Evolutionary conservation across 2,329 filamentous ascomycete species (phyloP).

Genomic region (Apiospora hydei): DNA sequence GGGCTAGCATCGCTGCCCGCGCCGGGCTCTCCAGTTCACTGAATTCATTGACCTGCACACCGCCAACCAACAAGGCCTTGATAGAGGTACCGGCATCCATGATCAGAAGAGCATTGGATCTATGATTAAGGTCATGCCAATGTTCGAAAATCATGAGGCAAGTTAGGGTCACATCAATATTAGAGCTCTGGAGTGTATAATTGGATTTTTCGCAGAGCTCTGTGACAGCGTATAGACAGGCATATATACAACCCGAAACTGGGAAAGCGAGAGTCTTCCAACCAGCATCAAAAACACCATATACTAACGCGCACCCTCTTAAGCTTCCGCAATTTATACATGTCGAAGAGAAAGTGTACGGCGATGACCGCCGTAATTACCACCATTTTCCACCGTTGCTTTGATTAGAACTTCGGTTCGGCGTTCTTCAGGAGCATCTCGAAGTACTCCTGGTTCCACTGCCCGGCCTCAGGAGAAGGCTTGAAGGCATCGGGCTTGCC

Average conservation of each 20-base stretch:
- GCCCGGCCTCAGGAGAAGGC: conserved; percentile 75
- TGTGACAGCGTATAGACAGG: background rate
- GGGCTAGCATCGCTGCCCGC: no score
- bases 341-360: background rate
- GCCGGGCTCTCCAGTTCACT: no score
- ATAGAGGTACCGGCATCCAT: no score
- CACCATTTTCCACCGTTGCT: background rate
- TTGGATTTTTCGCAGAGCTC: no score
- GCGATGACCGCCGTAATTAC: background rate
- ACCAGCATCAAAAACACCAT: background rate
- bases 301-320: background rate
- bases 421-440: conserved; percentile 64
- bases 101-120: no score
- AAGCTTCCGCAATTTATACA: background rate
- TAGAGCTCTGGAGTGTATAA: no score
- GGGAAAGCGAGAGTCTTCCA: background rate
- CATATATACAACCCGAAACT: background rate
- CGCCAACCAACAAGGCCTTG: no score
- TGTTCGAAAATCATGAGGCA: no score
- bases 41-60: no score
- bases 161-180: no score
- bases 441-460: conserved; percentile 72
- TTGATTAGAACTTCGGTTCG: conserved; percentile 54
- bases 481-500: conserved; percentile 62
- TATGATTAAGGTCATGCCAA: no score